Base-by-base conservation (phyloP, 345 rosid genomes). In the Citrus reticulata region DNA sequence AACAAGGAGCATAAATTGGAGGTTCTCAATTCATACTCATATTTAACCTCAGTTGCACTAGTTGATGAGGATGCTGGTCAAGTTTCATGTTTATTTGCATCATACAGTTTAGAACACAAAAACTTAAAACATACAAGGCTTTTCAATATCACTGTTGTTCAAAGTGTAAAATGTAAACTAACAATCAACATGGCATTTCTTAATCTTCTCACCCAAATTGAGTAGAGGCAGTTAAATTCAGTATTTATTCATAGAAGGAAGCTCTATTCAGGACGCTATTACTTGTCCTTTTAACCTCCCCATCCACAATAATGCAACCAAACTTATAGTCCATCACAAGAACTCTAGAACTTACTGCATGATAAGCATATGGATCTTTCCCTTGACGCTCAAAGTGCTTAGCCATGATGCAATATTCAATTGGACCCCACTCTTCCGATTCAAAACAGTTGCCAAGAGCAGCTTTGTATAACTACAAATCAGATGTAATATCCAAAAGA, bases 331-430 rank as follows among this genome's bases (percentile, higher is more conserved):
- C 29, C 1, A 24, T 39, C 22, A 58, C 54, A 22, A 70, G 20
- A 49, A 39, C 42, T 66, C 51, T 4, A 72, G 7, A 70, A 83
- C 93, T 88, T 84, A 93, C 98, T 0, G 98, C 85, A 80, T 95
- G 98, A 81, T 95, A 95, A 6, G 97, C 94, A 73, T 95, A 95
- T 1, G 98, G 98, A 1, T 94, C 88, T 78, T 95, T 93, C 40
- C 92, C 98, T 82, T 95, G 98, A 35, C 95, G 98, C 55, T 93
- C 97, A 35, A 95, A 95, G 83, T 95, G 98, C 81, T 93, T 95
- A 78, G 90, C 87, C 94, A 93, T 91, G 81, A 93, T 87, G 84
- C 86, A 83, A 86, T 77, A 95, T 75, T 95, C 98, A 4, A 93
- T 85, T 22, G 98, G 89, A 79, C 95, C 92, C 98, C 98, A 92